phyloP scores from a whole-genome alignment of 2,329 filamentous ascomycete genomes.

The Aspergillus pseudonomiae region DNA sequence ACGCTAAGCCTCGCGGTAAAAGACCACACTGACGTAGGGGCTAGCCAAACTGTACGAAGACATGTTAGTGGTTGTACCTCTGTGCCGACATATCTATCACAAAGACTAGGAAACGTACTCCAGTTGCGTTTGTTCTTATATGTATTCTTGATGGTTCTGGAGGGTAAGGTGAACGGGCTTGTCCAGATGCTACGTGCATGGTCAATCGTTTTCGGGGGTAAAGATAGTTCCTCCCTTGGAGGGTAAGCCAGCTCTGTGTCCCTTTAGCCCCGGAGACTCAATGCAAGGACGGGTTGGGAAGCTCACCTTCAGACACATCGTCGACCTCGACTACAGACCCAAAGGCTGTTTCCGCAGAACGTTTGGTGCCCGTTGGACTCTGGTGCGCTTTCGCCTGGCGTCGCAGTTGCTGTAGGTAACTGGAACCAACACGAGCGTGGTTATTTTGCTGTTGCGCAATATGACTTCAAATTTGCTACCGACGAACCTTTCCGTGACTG shows the following conservation, averaged over 20 bases:
- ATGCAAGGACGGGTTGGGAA: conserved; percentile 8
- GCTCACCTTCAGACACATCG: neutral
- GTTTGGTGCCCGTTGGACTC: conserved; percentile 26
- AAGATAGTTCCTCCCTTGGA: conserved; percentile 19
- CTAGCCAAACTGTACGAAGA: conserved; percentile 23
- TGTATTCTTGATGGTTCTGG: conserved; percentile 23
- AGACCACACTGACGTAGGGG: conserved; percentile 28
- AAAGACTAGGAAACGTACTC: conserved; percentile 31
- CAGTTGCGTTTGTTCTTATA: conserved; percentile 30
- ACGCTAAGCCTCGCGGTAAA: conserved; percentile 28
- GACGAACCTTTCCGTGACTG: conserved; percentile 37
- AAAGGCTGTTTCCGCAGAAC: conserved; percentile 30
- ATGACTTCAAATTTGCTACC: neutral
- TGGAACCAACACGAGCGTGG: conserved; percentile 7
- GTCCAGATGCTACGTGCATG: conserved; percentile 23
- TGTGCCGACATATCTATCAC: neutral
- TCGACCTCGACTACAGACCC: neutral
- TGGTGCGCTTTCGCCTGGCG: conserved; percentile 30
- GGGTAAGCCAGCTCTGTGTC: neutral
- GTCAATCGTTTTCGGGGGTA: conserved; percentile 14
- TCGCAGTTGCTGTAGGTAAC: conserved; percentile 21
- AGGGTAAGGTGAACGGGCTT: conserved; percentile 27
- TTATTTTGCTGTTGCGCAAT: neutral
- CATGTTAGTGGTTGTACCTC: neutral
- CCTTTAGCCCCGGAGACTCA: conserved; percentile 12